These are phyloP conservation scores for Collybiopsis luxurians DNA, from an alignment of 768 basidiomycete genomes.

Conservation along the genomic window DNA sequence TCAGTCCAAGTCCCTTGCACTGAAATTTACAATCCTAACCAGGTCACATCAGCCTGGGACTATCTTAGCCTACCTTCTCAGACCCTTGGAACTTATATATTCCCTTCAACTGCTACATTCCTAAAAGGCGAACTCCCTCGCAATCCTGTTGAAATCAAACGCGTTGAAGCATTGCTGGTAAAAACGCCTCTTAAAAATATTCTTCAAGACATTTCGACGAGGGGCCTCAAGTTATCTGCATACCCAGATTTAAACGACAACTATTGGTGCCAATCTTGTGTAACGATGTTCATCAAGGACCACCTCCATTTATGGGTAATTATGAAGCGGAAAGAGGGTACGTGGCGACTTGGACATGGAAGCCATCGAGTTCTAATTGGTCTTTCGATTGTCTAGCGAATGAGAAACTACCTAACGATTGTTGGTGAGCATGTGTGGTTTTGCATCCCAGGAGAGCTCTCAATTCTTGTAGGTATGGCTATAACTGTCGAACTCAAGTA, in stretches of 20 bases:
- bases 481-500: slow-evolving; percentile 30
- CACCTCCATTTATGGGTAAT: slow-evolving; percentile 15
- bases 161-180: neutral
- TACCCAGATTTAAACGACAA: slow-evolving; percentile 9
- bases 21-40: neutral
- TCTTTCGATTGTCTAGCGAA: slow-evolving; percentile 11
- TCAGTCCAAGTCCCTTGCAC: neutral
- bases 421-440: slow-evolving; percentile 22
- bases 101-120: neutral
- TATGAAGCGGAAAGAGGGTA: slow-evolving; percentile 10
- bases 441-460: neutral
- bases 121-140: neutral
- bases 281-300: slow-evolving; percentile 6
- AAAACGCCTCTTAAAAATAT: slow-evolving; percentile 7
- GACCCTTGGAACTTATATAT: neutral
- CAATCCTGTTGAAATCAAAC: slow-evolving; percentile 2
- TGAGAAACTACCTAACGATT: slow-evolving; percentile 20
- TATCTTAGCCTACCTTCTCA: neutral
- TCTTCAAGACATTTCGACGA: neutral
- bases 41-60: neutral
- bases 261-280: slow-evolving; percentile 11
- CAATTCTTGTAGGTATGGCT: slow-evolving; percentile 26
- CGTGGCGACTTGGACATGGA: neutral
- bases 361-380: neutral
- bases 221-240: slow-evolving; percentile 5